Evolutionary conservation across 140 eudicot genomes (phyloP), one percentile per base, ranked within the genome.

Genomic region (Cichorium intybus): DNA sequence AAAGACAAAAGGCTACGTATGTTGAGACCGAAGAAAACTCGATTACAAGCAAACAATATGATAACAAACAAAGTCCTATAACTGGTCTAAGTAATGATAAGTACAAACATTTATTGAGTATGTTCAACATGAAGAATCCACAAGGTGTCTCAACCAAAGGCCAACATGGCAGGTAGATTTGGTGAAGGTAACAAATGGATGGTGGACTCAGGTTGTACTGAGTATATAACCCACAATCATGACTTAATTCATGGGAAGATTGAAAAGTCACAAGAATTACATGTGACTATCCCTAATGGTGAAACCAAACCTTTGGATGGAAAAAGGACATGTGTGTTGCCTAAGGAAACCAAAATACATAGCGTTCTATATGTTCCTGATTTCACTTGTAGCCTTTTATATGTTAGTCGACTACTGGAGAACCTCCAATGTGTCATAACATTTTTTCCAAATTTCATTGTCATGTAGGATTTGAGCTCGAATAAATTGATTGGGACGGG

Each of bases 91-190:
- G 7, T 31, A 31, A 31, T 31, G 37, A 31, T 4, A 4, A 31
- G 7, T 31, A 31, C 37, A 4, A 31, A 31, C 37, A 31, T 4
- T 31, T 31, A 3, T 7, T 31, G 37, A 31, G 37, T 7, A 3
- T 31, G 37, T 7, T 31, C 37, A 31, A 31, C 37, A 31, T 31
- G 37, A 31, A 31, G 7, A 31, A n/a, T n/a, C 28, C 17, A 6
- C 29, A 22, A 8, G 3, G 4, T 7, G 7, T n/a, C 10, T 2
- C 24, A 15, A 29, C 23, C 45, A 0, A 17, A 12, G 43, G 45
- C 65, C 4, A 58, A 58, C 64, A 34, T 58, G 27, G 64, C 48
- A 58, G 64, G 64, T 58, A 58, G 64, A 58, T 24, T 3, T 12
- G 21, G 4, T 2, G 48, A 58, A 58, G 64, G 48, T 58, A 34